A percentile compares a stretch with the other conserved stretches of the same genome.
Conservation (phyloP, 306 rosid species). For the Oemleria cerasiformis region DNA sequence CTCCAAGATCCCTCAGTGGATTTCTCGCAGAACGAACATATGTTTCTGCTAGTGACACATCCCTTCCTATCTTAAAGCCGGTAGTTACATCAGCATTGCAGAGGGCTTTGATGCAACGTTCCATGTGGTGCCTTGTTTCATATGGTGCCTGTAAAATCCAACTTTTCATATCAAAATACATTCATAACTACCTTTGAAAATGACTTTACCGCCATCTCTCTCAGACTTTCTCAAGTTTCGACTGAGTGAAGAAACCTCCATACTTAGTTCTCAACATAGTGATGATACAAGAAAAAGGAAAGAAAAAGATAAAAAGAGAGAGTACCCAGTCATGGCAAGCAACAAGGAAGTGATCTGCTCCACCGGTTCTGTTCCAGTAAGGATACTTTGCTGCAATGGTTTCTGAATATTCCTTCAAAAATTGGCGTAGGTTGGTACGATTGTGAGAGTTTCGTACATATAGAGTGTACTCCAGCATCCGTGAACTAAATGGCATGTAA, state of each 20-base stretch:
- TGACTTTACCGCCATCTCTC: background rate
- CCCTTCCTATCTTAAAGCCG: conserved; percentile 88
- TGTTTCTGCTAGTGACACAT: conserved; percentile 88
- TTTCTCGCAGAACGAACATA: conserved; percentile 63
- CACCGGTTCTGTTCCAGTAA: conserved; percentile 79
- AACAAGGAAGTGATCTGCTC: conserved; percentile 95
- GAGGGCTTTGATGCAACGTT: conserved; percentile 84
- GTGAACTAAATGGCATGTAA: conserved; percentile 90
- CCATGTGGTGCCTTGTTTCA: conserved; percentile 98
- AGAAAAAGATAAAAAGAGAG: conserved; percentile 12
- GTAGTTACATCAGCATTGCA: conserved; percentile 88
- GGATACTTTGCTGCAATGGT: conserved; percentile 69
- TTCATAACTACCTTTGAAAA: background rate
- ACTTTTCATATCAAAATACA: conserved; percentile 8
- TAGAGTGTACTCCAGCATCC: conserved; percentile 66
- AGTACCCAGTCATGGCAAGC: conserved; percentile 98
- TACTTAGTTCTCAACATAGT: no score
- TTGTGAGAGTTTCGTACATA: conserved; percentile 87
- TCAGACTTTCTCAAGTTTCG: background rate
- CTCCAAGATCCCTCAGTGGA: conserved; percentile 82
- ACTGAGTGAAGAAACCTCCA: background rate
- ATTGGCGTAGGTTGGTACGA: conserved; percentile 76
- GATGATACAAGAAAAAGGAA: background rate
- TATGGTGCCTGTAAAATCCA: conserved; percentile 72
- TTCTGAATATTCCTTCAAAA: conserved; percentile 70